Conservation (phyloP, 495 filamentous ascomycete species). For the Neurospora sp. region DNA sequence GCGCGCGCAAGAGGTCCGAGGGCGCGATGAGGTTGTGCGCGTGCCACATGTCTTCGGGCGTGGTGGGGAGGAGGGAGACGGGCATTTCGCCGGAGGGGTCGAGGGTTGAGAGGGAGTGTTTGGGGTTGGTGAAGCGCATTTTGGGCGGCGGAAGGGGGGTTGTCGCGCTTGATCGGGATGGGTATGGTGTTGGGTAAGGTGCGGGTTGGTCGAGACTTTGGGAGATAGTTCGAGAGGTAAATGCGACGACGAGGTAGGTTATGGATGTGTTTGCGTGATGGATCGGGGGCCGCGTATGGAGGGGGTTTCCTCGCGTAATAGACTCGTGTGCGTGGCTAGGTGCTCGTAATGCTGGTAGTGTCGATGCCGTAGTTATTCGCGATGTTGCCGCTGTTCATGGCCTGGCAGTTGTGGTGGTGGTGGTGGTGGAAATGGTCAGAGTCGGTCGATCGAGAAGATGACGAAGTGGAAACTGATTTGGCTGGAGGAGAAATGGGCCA, state of each 20-base stretch:
- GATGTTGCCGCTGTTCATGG: not conserved
- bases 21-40: conserved; percentile 87
- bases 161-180: not conserved
- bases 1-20: conserved; percentile 69
- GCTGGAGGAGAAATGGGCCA: not conserved
- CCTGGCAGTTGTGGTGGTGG: not conserved
- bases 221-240: not conserved
- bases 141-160: not conserved
- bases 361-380: not conserved
- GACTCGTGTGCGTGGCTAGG: not conserved
- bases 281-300: not conserved
- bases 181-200: not conserved
- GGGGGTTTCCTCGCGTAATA: not conserved
- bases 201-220: not conserved
- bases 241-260: not conserved
- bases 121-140: conserved; percentile 23
- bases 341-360: not conserved
- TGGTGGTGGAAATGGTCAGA: not conserved
- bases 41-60: conserved; percentile 99
- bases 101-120: conserved; percentile 54
- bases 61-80: conserved; percentile 75
- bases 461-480: not conserved
- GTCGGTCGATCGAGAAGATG: not conserved
- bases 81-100: conserved; percentile 50
- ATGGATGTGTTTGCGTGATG: not conserved